These are phyloP conservation scores for Discostella stelligera DNA, from an alignment of 352 stramenopile species.

Conservation along the genomic window DNA sequence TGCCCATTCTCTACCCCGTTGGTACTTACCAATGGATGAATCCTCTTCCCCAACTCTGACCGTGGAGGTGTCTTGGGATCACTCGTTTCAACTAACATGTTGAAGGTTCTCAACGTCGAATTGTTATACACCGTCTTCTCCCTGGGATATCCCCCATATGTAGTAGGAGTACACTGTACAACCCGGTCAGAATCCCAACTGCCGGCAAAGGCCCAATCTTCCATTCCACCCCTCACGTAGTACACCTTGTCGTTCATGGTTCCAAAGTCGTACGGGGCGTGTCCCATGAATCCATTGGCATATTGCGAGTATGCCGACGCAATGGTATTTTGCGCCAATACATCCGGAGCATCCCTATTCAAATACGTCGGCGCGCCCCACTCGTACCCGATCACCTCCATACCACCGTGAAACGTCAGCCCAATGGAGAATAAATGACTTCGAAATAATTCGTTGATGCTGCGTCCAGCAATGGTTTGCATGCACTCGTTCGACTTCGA, in stretches of 20 bases:
- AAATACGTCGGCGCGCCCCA: constrained; percentile 90
- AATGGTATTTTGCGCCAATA: constrained; percentile 75
- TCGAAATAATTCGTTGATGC: constrained; percentile 95
- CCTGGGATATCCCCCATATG: constrained; percentile 88
- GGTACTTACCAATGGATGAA: constrained; percentile 52
- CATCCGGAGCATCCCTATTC: constrained; percentile 74
- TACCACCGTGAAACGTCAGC: constrained; percentile 97
- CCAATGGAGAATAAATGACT: constrained; percentile 95
- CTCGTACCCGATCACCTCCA: constrained; percentile 95
- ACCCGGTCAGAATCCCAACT: constrained; percentile 68
- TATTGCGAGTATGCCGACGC: constrained; percentile 66
- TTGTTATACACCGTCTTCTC: constrained; percentile 93
- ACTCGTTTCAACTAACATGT: constrained; percentile 95
- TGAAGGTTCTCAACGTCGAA: constrained; percentile 90
- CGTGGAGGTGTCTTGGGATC: constrained; percentile 87
- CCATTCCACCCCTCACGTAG: constrained; percentile 94
- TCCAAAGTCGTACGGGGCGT: constrained; percentile 59
- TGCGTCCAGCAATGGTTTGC: constrained; percentile 92
- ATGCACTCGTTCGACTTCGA: constrained; percentile 86
- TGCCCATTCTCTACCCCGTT: constrained; percentile 85
- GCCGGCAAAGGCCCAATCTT: constrained; percentile 93
- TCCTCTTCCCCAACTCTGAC: constrained; percentile 81
- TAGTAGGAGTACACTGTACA: constrained; percentile 84
- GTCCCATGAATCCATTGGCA: constrained; percentile 59
- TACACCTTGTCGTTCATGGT: constrained; percentile 97